A percentile compares a stretch with the other conserved stretches of the same genome.
Conservation (phyloP, 345 rosid species). For the Populus ilicifolia region DNA sequence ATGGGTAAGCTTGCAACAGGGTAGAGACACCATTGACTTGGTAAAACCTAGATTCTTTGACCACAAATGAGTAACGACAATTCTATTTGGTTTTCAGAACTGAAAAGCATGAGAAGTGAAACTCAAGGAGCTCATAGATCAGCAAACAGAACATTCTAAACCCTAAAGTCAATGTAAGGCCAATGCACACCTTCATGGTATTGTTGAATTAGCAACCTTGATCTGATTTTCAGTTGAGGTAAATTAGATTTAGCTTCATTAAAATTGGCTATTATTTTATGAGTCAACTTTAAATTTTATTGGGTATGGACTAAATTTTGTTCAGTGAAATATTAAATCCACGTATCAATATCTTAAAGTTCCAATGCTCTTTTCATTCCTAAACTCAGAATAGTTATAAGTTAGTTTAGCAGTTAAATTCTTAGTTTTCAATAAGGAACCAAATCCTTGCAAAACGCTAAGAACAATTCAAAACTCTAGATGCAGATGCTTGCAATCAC, state of each 20-base stretch:
- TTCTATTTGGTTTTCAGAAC: not conserved
- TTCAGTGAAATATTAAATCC: too few species aligned
- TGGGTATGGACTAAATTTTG: too few species aligned
- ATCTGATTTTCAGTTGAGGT: not conserved
- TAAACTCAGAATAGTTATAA: too few species aligned
- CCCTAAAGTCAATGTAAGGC: not conserved
- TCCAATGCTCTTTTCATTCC: too few species aligned
- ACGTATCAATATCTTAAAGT: too few species aligned
- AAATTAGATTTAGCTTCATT: too few species aligned
- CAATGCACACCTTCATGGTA: not conserved
- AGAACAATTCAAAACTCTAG: not conserved
- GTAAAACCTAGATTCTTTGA: not conserved
- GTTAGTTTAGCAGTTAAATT: too few species aligned
- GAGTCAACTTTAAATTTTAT: too few species aligned
- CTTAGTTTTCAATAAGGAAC: not conserved
- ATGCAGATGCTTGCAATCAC: not conserved
- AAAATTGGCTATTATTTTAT: too few species aligned
- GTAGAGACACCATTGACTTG: not conserved
- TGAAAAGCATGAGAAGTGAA: not conserved
- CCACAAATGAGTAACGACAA: not conserved
- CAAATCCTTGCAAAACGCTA: not conserved
- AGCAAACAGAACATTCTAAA: not conserved
- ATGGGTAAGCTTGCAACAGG: not conserved
- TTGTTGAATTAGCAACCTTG: not conserved
- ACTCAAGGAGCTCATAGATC: not conserved